phyloP scores from a whole-genome alignment of 208 protist genomes.

The Trypanosoma cruzi region DNA sequence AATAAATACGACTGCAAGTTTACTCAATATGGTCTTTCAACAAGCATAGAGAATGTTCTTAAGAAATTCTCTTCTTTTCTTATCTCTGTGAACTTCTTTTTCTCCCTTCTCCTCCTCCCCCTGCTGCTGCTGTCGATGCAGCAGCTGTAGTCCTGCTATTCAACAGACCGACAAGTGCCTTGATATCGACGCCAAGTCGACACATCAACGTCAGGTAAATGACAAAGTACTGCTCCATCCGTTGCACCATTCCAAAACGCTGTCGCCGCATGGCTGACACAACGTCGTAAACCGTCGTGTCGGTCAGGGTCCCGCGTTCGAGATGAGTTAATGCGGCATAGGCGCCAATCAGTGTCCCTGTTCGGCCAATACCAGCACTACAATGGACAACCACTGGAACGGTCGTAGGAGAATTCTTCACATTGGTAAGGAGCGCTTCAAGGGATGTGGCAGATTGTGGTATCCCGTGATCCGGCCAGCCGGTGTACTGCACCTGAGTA shows the following conservation, averaged over 20 bases:
- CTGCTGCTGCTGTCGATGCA: not conserved
- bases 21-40: too few relatives aligned
- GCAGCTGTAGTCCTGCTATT: slow-evolving; percentile 4
- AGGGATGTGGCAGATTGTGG: slow-evolving; percentile 62
- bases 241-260: slow-evolving; percentile 85
- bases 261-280: slow-evolving; percentile 56
- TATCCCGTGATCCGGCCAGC: slow-evolving; percentile 87
- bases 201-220: slow-evolving; percentile 72
- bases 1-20: too few relatives aligned
- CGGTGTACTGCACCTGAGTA: slow-evolving; percentile 76
- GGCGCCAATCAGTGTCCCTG: slow-evolving; percentile 80
- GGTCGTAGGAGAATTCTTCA: slow-evolving; percentile 26
- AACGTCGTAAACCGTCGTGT: slow-evolving; percentile 42
- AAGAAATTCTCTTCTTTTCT: not conserved
- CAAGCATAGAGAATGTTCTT: too few relatives aligned
- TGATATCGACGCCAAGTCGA: slow-evolving; percentile 31
- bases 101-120: not conserved
- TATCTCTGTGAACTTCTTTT: not conserved
- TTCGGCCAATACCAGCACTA: slow-evolving; percentile 86
- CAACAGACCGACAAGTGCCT: slow-evolving; percentile 5
- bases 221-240: slow-evolving; percentile 86
- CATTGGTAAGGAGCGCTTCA: slow-evolving; percentile 53
- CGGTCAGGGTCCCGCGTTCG: slow-evolving; percentile 31
- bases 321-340: slow-evolving; percentile 57
- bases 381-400: slow-evolving; percentile 80